Base-by-base conservation (phyloP, 495 filamentous ascomycete genomes). In the Aspergillus indologenus region DNA sequence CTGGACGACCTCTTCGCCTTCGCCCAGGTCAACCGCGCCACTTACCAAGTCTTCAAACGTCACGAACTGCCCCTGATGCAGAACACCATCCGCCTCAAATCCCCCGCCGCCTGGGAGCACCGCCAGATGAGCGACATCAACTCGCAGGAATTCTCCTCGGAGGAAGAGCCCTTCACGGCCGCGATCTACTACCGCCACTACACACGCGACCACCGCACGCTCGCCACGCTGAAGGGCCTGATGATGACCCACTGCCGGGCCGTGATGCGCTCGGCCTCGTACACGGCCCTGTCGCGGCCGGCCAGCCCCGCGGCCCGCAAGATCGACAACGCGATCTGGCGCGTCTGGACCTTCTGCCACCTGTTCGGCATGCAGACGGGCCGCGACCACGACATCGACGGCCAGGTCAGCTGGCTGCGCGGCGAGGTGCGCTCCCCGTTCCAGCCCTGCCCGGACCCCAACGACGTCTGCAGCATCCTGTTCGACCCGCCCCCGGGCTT, bases 281-380 rank as follows among this genome's bases (percentile, higher is more conserved):
- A 48, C 23, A 26, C 22, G 0, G 55, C 46, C 19, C 45, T 57
- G 6, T 47, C 45, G 9, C 45, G 46, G 17, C 53, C 46, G 0
- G 40, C 23, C 21, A 31, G 46, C 46, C 8, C 46, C 7, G 53
- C 18, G 17, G 59, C 53, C 1, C 24, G 23, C 31, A 20, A 40
- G 19, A 24, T 61, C 21, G 59, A 61, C 29, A 54, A 48, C n/a
- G 59, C 59, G 0, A 45, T 61, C 45, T 61, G 53, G 53, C 53
- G 59, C 2, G 46, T 61, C 17, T 61, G 59, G 59, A 61, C 46
- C 7, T 61, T 61, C 34, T 61, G 59, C 31, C 45, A 56, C 23
- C 46, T 61, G 1, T 61, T 61, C 23, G 59, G 59, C 2, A 56
- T 51, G 20, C 45, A 55, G 40, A 61, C 54, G 46, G 54, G 40